A percentile compares a stretch with the other conserved stretches of the same genome.
Conservation (phyloP, 305 asterid species). For the Nicotiana rustica region DNA sequence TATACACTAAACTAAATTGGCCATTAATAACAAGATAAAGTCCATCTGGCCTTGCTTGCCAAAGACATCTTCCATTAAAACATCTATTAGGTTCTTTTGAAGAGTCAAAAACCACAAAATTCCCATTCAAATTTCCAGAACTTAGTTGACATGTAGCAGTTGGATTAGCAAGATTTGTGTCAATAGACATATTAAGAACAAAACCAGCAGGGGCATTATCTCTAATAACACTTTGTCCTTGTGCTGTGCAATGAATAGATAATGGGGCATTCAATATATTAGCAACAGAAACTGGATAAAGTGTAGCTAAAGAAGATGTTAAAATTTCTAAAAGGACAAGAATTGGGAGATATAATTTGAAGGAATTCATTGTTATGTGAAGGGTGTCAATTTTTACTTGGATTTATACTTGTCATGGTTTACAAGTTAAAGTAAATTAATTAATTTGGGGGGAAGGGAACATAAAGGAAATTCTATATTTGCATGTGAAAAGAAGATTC, state of each 20-base stretch:
- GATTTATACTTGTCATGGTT: not conserved
- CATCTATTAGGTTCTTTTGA: not conserved
- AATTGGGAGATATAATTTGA: constrained; percentile 9
- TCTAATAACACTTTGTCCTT: not conserved
- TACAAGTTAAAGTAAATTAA: not conserved
- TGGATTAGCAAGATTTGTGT: not conserved
- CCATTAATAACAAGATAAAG: not conserved
- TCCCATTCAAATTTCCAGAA: not conserved
- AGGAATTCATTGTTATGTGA: not conserved
- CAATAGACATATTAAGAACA: not conserved
- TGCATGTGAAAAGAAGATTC: not conserved
- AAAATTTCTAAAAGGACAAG: not conserved
- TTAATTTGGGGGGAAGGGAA: not conserved
- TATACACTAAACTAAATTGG: not conserved
- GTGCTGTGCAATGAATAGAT: not conserved
- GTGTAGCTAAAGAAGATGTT: not conserved
- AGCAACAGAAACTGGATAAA: not conserved
- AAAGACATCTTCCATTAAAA: not conserved
- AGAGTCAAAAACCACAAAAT: not conserved
- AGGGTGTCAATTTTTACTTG: not conserved
- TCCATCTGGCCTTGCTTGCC: constrained; percentile 29
- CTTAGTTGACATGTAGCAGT: not conserved
- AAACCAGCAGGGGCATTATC: not conserved
- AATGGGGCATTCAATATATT: not conserved
- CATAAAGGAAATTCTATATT: not conserved